Conservation (phyloP, 257 asterid species). For the Verbascum thapsus region DNA sequence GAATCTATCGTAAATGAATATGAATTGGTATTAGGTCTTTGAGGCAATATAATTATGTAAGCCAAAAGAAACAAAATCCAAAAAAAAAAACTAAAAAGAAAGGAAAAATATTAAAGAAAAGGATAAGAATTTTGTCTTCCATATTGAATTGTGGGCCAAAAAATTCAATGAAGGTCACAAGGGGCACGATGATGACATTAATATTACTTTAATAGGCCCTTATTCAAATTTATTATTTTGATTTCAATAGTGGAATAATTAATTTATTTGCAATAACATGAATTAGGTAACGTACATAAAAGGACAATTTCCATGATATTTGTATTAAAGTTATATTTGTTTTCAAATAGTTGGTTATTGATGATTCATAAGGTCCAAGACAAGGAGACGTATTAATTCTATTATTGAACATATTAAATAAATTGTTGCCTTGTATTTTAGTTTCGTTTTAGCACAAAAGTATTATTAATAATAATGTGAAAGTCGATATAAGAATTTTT, state of each 20-base stretch:
- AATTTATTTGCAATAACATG: not conserved
- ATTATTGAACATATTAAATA: not conserved
- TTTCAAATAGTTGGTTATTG: not conserved
- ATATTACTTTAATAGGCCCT: not conserved
- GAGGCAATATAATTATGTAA: too few species aligned
- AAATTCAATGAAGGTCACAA: conserved; percentile 1
- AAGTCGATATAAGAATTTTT: too few species aligned
- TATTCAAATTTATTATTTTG: not conserved
- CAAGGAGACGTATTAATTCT: not conserved
- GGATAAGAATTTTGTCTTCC: conserved; percentile 1
- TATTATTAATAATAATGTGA: too few species aligned
- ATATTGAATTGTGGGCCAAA: not conserved
- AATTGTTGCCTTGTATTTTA: not conserved
- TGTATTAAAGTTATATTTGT: not conserved
- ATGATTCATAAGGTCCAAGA: not conserved
- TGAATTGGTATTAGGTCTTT: too few species aligned
- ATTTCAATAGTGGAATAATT: not conserved
- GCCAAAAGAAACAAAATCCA: too few species aligned
- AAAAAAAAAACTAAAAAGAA: too few species aligned
- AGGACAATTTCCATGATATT: not conserved
- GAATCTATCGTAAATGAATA: too few species aligned
- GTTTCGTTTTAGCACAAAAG: not conserved
- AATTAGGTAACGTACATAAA: not conserved
- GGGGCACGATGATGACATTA: not conserved
- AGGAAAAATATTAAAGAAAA: too few species aligned